Evolutionary conservation across 768 basidiomycete genomes (phyloP).

Genomic region (Leccinum obscurum): DNA sequence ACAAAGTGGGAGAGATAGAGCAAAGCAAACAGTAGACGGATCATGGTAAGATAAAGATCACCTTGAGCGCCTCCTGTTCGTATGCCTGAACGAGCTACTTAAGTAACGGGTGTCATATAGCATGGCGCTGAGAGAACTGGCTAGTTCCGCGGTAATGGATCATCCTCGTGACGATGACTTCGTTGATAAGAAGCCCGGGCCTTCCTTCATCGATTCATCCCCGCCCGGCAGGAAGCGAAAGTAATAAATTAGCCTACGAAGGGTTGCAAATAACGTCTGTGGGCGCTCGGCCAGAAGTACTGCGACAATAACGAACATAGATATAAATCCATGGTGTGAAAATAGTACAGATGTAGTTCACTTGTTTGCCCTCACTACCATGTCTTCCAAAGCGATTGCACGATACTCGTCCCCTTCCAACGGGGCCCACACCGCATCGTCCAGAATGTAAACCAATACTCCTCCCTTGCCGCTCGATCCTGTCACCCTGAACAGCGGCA

Average conservation of each 20-base stretch:
- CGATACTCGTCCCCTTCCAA: slow-evolving; percentile 58
- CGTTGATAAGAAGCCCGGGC: no score
- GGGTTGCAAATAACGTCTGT: no score
- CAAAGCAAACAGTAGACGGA: not conserved
- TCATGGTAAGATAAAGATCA: not conserved
- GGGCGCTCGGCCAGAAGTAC: no score
- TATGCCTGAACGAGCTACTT: no score
- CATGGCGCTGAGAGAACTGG: no score
- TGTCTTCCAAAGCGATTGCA: slow-evolving; percentile 84
- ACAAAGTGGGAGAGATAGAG: not conserved
- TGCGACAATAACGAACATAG: not conserved
- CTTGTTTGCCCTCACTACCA: slow-evolving; percentile 67
- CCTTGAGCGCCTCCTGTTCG: not conserved
- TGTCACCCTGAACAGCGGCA: slow-evolving; percentile 88
- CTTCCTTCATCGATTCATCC: no score
- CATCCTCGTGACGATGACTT: no score
- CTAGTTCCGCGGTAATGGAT: no score
- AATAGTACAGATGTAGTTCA: slow-evolving; percentile 10
- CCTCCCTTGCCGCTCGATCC: slow-evolving; percentile 85
- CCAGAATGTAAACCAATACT: slow-evolving; percentile 82
- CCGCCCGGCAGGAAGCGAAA: no score
- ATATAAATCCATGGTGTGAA: not conserved
- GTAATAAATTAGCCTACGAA: no score
- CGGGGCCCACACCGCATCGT: slow-evolving; percentile 94
- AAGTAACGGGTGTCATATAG: no score